Evolutionary conservation across 768 basidiomycete species (phyloP).

Genomic region (Plicaturopsis crispa): DNA sequence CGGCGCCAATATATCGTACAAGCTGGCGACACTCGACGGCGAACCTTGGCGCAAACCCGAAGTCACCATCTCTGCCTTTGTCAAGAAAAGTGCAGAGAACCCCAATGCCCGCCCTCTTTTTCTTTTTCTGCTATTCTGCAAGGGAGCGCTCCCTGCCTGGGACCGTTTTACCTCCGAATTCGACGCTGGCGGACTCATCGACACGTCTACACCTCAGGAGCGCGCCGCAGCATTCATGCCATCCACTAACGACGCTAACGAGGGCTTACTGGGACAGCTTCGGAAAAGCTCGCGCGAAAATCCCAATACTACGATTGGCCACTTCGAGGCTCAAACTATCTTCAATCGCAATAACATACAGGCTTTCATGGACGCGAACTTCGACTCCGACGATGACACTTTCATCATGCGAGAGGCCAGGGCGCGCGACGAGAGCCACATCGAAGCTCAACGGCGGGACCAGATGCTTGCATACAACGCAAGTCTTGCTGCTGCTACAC

Average conservation of each 20-base stretch:
- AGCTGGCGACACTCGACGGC: slow-evolving; percentile 14
- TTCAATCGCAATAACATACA: slow-evolving; percentile 5
- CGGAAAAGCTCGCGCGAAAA: neutral
- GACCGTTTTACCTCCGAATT: slow-evolving; percentile 20
- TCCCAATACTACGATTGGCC: slow-evolving; percentile 2
- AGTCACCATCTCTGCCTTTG: neutral
- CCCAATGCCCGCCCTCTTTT: slow-evolving; percentile 6
- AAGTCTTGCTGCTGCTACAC: too few relatives aligned
- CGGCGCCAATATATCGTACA: slow-evolving; percentile 4
- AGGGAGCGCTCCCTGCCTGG: slow-evolving; percentile 20
- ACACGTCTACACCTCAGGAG: slow-evolving; percentile 13
- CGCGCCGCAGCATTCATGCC: slow-evolving; percentile 8
- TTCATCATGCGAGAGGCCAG: too few relatives aligned
- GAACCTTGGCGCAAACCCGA: slow-evolving; percentile 8
- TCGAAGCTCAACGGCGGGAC: too few relatives aligned
- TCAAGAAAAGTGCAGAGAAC: slow-evolving; percentile 9
- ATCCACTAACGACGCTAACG: slow-evolving; percentile 13
- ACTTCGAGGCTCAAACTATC: neutral
- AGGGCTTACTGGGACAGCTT: slow-evolving; percentile 11
- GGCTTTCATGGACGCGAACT: slow-evolving; percentile 4
- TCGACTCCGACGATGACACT: slow-evolving; percentile 3
- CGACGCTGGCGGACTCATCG: slow-evolving; percentile 9
- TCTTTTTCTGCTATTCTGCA: slow-evolving; percentile 16
- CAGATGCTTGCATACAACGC: too few relatives aligned
- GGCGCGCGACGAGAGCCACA: too few relatives aligned